These are phyloP conservation scores for Xylariaceae sp. DNA, from an alignment of 2,329 filamentous ascomycete genomes.

Conservation along the genomic window DNA sequence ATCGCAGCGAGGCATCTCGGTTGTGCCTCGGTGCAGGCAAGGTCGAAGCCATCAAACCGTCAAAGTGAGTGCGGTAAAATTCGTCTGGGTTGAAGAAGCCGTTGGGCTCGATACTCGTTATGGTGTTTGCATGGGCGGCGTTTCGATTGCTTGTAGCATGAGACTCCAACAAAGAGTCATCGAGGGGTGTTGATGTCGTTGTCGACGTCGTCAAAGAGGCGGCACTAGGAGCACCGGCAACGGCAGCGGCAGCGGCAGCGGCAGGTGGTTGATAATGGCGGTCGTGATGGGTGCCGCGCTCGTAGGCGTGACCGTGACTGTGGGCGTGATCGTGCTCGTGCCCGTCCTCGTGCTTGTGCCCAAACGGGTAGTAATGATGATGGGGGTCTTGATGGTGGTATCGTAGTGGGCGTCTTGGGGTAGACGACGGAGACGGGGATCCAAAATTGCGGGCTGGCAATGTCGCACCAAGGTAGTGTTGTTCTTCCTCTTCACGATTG, in stretches of 20 bases:
- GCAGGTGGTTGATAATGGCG: conserved; percentile 32
- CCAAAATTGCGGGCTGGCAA: conserved; percentile 45
- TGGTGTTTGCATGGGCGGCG: conserved; percentile 49
- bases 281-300: conserved; percentile 10
- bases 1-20: conserved; percentile 52
- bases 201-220: conserved; percentile 13
- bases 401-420: conserved; percentile 39
- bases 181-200: conserved; percentile 15
- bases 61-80: conserved; percentile 60
- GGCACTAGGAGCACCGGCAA: conserved; percentile 21
- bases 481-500: conserved; percentile 53
- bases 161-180: conserved; percentile 40
- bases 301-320: conserved; percentile 31
- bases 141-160: conserved; percentile 49
- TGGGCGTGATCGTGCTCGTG: conserved; percentile 29
- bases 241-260: conserved; percentile 34
- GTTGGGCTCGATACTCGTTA: conserved; percentile 45
- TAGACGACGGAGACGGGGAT: conserved; percentile 39
- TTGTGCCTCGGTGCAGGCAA: conserved; percentile 50
- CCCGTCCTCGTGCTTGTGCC: conserved; percentile 25
- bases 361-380: conserved; percentile 29
- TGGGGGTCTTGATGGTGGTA: conserved; percentile 40
- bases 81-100: conserved; percentile 59
- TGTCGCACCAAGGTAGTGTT: conserved; percentile 43
- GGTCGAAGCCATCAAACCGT: conserved; percentile 50